Conservation (phyloP, 768 basidiomycete species). For the Pleurotus platypus region DNA sequence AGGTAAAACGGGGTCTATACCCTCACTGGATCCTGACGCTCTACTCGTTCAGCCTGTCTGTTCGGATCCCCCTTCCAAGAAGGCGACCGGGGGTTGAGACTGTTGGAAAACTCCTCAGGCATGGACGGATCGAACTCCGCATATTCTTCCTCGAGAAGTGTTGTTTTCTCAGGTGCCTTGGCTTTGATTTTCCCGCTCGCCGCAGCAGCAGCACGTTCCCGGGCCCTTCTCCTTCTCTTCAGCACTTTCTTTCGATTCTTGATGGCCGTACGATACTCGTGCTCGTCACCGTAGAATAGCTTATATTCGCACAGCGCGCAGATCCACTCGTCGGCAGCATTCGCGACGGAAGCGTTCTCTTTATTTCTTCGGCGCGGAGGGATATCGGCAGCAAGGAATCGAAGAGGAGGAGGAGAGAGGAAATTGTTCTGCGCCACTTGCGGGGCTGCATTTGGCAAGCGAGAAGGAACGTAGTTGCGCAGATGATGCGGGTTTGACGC, state of each 20-base stretch:
- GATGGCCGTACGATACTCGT: conserved; percentile 56
- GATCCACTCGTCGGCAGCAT: conserved; percentile 85
- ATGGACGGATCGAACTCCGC: conserved; percentile 19
- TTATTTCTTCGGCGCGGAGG: conserved; percentile 37
- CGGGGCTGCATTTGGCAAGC: conserved; percentile 53
- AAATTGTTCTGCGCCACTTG: conserved; percentile 38
- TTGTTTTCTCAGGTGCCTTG: conserved; percentile 19
- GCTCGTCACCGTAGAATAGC: conserved; percentile 85
- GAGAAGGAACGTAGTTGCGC: conserved; percentile 88
- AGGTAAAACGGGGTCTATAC: background rate
- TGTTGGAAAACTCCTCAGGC: conserved; percentile 11
- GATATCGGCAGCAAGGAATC: conserved; percentile 68
- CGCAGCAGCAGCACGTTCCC: conserved; percentile 50
- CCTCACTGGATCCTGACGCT: background rate
- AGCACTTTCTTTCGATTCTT: conserved; percentile 68
- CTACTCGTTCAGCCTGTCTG: background rate
- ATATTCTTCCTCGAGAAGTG: conserved; percentile 20
- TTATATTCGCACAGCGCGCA: conserved; percentile 93
- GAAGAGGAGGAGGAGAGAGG: conserved; percentile 58
- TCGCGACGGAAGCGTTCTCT: conserved; percentile 24
- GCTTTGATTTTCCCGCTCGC: conserved; percentile 26
- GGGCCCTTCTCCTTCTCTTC: conserved; percentile 51
- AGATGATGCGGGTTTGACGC: conserved; percentile 95
- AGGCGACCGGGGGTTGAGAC: background rate
- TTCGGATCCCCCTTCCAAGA: conserved; percentile 6